Evolutionary conservation across 2,329 filamentous ascomycete species (phyloP), one percentile per base, ranked within the genome.

Genomic region (Colletotrichum chrysophilum): DNA sequence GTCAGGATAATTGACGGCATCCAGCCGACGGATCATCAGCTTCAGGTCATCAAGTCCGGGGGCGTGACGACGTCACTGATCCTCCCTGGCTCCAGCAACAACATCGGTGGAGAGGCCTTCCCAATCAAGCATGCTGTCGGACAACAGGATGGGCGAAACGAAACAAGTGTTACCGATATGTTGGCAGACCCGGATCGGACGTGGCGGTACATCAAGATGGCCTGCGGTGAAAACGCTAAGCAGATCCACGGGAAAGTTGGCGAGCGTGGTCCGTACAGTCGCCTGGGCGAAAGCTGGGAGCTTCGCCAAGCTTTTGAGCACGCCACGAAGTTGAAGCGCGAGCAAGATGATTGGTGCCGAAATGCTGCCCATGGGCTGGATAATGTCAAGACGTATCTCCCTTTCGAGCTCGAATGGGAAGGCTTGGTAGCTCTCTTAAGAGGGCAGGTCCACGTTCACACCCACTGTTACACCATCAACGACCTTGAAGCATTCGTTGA

Each of bases 171-270:
- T 4, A 83, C 86, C 26, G 90, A 93, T 78, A 88, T 94, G 85
- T 86, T 94, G 7, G 93, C 93, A 2, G 91, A 94, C 67, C 92
- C 92, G 1, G 92, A 93, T 48, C 87, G 87, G 18, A 90, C 86
- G 71, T 93, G 92, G 90, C 88, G 93, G 13, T 94, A 93, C 81
- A 93, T 95, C 88, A 94, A 95, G 85, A 94, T 94, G 93, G 93
- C 93, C 0, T 94, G 93, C 77, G 93, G 93, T 32, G 93, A 94
- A 83, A 94, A 94, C 78, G 86, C 93, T 2, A 94, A 94, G 84
- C 84, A 88, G 1, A 85, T 91, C 1, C 93, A 94, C 76, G 92
- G 92, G 7, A 86, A 85, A 58, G 80, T 84, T 7, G 91, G 91
- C 24, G 86, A 88, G 66, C 86, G 88, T 66, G 89, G 90, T 0